Base-by-base conservation (phyloP, 2,329 filamentous ascomycete genomes). In the Cyphellophora europaea region DNA sequence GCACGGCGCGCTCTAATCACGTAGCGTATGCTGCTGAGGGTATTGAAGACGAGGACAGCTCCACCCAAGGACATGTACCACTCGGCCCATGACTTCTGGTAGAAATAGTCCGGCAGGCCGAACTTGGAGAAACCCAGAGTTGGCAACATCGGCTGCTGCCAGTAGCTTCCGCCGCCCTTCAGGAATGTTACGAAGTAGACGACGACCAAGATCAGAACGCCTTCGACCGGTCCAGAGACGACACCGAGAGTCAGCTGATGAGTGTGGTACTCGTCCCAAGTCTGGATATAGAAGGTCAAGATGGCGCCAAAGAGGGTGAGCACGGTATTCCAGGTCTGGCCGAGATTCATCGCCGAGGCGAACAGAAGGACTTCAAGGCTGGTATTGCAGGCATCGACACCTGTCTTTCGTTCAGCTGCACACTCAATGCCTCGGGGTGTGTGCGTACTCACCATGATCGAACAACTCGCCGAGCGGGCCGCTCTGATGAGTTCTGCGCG, bases 211-310 rank as follows among this genome's bases (percentile, higher is more conserved):
- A 85, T 87, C 30, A 96, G 63, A 37, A 98, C 81, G 33, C 91
- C 91, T 62, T 98, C 91, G 23, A 98, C 91, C 3, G 91, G 91
- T 1, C 91, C 91, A 45, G 89, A 95, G 47, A 98, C 72, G 43
- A 96, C 66, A 40, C 91, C 91, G 5, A 98, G 74, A 2, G 87
- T 95, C 31, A 98, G 74, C 3, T 88, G 91, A 60, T 95, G 88
- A 33, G 91, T 98, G 64, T 96, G 89, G 63, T 96, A 98, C 59
- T 96, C 91, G 55, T 98, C 91, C 91, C 91, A 98, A 19, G 91
- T 96, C 59, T 96, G 91, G 27, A 96, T 82, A 59, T 96, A 96
- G 61, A 98, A 98, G n/a, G 91, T 95, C 51, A 93, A 69, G 40
- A 89, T 76, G 5, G 83, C 80, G 49, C 81, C 84, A 62, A 93